Evolutionary conservation across 192 early-diverging fungal species (phyloP).

Genomic region (Rhizoclosmatium globosum): DNA sequence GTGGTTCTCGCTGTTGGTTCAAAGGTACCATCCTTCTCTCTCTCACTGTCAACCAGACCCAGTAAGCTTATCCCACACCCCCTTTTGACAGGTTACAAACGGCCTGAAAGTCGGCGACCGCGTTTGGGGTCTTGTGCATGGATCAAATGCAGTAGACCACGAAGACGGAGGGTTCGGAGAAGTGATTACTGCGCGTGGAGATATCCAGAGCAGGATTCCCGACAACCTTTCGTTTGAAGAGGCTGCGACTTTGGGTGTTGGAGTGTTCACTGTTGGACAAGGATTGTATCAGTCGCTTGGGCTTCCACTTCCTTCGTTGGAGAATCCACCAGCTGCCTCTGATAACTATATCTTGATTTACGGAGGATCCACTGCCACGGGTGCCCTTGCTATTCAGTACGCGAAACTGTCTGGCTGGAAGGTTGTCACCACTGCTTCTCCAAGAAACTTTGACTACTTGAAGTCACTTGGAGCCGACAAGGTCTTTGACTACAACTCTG

Average conservation of each 20-base stretch:
- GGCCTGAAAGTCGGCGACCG: constrained; percentile 17
- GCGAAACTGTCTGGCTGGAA: constrained; percentile 27
- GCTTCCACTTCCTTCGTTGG: no score
- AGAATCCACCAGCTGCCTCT: constrained; percentile 27
- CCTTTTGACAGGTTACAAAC: no score
- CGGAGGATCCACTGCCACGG: constrained; percentile 43
- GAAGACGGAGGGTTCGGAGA: constrained; percentile 22
- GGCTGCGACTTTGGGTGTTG: constrained; percentile 14
- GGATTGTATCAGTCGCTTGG: constrained; percentile 35
- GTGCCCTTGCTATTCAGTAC: constrained; percentile 50
- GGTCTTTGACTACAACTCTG: constrained; percentile 43
- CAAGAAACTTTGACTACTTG: constrained; percentile 29
- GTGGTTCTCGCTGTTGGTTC: not conserved
- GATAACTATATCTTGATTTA: constrained; percentile 40
- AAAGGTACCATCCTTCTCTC: no score
- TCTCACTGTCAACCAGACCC: no score
- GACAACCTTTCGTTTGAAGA: constrained; percentile 20
- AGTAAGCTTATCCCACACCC: no score
- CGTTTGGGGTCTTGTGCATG: constrained; percentile 15
- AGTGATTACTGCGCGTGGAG: constrained; percentile 11
- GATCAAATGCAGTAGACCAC: not conserved
- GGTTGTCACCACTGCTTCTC: constrained; percentile 34
- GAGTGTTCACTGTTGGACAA: constrained; percentile 14
- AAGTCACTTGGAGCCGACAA: constrained; percentile 35
- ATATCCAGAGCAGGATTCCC: not conserved